phyloP scores from a whole-genome alignment of 1,139 yeast genomes.

The Sugiyamaella castrensis region DNA sequence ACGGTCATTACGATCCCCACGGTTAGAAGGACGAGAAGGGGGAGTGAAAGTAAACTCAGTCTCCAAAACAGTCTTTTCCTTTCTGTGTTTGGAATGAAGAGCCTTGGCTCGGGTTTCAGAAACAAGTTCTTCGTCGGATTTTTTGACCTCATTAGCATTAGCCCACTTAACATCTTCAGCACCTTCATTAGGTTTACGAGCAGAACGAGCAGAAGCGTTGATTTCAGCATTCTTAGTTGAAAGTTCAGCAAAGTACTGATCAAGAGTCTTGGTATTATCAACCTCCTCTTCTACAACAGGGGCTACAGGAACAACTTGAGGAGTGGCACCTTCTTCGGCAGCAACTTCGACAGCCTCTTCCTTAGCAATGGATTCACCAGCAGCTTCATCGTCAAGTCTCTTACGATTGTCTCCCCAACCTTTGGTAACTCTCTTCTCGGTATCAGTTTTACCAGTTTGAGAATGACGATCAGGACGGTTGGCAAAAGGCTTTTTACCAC shows the following conservation, averaged over 20 bases:
- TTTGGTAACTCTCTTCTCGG: conserved; percentile 77
- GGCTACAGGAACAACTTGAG: conserved; percentile 39
- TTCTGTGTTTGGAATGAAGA: conserved; percentile 51
- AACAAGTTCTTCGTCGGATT: conserved; percentile 47
- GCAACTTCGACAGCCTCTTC: conserved; percentile 52
- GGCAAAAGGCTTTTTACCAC: conserved; percentile 48
- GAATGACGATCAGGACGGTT: conserved; percentile 67
- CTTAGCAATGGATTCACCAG: conserved; percentile 60
- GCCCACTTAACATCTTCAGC: conserved; percentile 53
- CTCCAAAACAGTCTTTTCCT: conserved; percentile 66
- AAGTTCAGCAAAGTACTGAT: conserved; percentile 69
- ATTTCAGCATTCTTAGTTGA: conserved; percentile 45
- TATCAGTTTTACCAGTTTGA: conserved; percentile 77
- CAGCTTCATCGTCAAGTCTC: conserved; percentile 58
- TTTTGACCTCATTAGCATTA: conserved; percentile 30
- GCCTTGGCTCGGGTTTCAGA: conserved; percentile 49
- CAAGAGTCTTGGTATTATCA: conserved; percentile 53
- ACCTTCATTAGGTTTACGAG: conserved; percentile 61
- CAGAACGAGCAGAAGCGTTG: conserved; percentile 43
- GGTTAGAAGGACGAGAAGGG: conserved; percentile 30
- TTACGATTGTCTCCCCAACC: conserved; percentile 78
- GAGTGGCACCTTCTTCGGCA: conserved; percentile 46
- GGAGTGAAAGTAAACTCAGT: conserved; percentile 60
- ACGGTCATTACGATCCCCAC: conserved; percentile 33
- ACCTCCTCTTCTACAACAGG: conserved; percentile 37